Conservation (phyloP, 192 early-diverging fungal genomes). For the Funneliformis mosseae region DNA sequence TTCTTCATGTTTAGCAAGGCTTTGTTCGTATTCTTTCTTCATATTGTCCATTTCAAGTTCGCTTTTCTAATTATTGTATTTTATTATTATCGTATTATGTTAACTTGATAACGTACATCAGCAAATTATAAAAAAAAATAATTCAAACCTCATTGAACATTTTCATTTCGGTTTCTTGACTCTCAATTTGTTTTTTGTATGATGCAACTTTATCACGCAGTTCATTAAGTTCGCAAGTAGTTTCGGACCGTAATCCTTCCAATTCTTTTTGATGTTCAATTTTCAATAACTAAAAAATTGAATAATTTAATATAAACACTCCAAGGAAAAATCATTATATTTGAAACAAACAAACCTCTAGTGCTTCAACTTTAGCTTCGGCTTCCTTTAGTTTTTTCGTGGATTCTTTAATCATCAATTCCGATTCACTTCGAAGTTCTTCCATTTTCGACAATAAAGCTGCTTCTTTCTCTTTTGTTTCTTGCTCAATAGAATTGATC, state of each 20-base stretch:
- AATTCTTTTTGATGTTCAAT: conserved; percentile 17
- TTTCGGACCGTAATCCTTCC: background rate
- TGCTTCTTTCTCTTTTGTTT: conserved; percentile 1
- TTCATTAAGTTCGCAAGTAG: background rate
- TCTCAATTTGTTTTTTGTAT: background rate
- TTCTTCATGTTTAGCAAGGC: background rate
- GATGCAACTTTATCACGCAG: conserved; percentile 2
- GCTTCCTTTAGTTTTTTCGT: background rate
- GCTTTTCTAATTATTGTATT: background rate
- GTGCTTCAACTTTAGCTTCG: background rate
- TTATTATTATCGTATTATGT: no score
- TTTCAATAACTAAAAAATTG: background rate
- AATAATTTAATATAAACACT: background rate
- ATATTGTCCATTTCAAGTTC: conserved; percentile 30
- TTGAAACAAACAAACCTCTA: background rate
- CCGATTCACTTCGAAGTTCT: background rate
- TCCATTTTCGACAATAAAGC: background rate
- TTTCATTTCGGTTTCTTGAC: background rate
- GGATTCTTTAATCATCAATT: background rate
- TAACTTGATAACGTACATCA: no score
- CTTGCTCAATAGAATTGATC: conserved; percentile 14
- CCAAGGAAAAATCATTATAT: background rate
- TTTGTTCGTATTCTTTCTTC: conserved; percentile 9
- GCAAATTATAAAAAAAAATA: background rate
- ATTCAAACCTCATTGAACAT: background rate